Evolutionary conservation across 805 yeast genomes (phyloP), one percentile per base, ranked within the genome.

Genomic region (Dipodascus geniculatus): DNA sequence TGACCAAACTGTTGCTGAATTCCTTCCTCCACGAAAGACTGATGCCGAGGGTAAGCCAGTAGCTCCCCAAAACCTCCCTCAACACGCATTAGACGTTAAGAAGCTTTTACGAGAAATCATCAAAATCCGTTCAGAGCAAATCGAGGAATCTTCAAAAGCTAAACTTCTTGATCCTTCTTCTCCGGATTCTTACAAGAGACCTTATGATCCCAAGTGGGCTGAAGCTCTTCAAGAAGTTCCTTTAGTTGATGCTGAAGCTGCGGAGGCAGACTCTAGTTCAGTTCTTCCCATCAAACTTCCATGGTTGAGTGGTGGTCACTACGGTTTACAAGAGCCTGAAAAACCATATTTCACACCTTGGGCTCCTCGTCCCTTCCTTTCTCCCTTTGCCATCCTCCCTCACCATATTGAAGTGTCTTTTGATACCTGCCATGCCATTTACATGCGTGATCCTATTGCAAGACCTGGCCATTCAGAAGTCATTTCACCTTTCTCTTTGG

Each of bases 401-500:
- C 83, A 86, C 58, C 98, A 93, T 69, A 73, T 93, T 53, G 98
- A 93, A 71, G 73, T 93, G 48, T 86, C 95, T 22, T 91, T 87
- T 69, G 78, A 79, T 57, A 88, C 97, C 3, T 91, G 98, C 67
- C 96, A 90, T 68, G 97, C 96, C 3, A 85, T 93, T n/a, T 93
- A 91, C 69, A 71, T 93, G 68, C 84, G 97, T 71, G 96, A 93
- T 68, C 99, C 99, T 16, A 89, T 93, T 51, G 96, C 97, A 14
- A 81, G 97, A 68, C 96, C 97, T 3, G 97, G 96, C 54, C 90
- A 87, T 65, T 85, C 96, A 31, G 99, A 93, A 74, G 95, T 93
- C 56, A 86, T 93, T 58, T 75, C 96, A 54, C 99, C 99, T 53
- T 87, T 84, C 69, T 82, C 83, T 42, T 75, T 80, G 57, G 83